Base-by-base conservation (phyloP, 495 filamentous ascomycete species). In the Penicillium desertorum region DNA sequence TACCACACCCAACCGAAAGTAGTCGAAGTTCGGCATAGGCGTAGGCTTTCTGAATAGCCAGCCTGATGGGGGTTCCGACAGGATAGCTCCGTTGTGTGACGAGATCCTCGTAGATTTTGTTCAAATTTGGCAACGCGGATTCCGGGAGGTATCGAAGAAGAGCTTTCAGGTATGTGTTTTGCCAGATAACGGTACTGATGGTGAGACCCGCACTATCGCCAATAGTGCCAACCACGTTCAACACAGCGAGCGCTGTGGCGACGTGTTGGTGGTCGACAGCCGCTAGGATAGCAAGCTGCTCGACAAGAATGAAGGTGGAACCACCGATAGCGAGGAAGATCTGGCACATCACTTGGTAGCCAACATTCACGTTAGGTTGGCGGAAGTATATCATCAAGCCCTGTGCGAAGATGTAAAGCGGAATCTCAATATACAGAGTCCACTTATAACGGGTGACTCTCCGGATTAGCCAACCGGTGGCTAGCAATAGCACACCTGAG, bases 321-420 rank as follows among this genome's bases (percentile, higher is more conserved):
- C 83, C 84, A 25, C 76, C 73, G 45, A 89, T 76, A 22, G 86
- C 79, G 60, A 88, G 84, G 69, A 87, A 81, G 62, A 89, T 85
- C 64, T 89, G 84, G 62, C 79, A 84, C 81, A 88, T 86, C 66
- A 88, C 72, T 34, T 89, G 74, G 65, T 84, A 87, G 17, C 83
- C 86, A 32, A 88, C 69, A 45, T 75, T 59, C 27, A 70, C 68
- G 47, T 76, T 70, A 49, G 81, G 76, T 22, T 83, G 79, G n/a
- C 86, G 82, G 77, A 88, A 88, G 56, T 68, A 78, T 58, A 73
- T 87, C 76, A 87, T 78, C 46, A 86, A 79, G 20, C 86, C 79
- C 12, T 57, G 52, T 3, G 37, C 76, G 30, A 86, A 76, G 34
- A 86, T 74, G 59, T 76, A 73, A 17, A 88, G 61, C 1, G 84